Base-by-base conservation (phyloP, 225 moss, liverwort and hornwort species). In the Ulota crispa region DNA sequence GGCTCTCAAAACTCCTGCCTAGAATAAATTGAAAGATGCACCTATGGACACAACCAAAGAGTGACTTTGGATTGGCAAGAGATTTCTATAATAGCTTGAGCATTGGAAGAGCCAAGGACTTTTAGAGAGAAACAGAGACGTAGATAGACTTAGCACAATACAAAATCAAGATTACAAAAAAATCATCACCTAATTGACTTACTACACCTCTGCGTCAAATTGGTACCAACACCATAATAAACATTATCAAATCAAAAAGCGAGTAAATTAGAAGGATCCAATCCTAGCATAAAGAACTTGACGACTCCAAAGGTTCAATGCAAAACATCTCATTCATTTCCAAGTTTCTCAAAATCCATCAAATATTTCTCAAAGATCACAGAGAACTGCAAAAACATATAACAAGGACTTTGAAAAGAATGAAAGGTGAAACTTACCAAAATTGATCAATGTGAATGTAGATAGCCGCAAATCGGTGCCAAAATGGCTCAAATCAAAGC, bases 401-500 rank as follows among this genome's bases (percentile, higher is more conserved):
- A 10, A 76, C 15, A n/a, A 53, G 30, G n/a, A 71, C 21, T 32
- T 67, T 26, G 8, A 72, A 43, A 70, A 30, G 12, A 5, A 30
- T 24, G 4, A 28, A 69, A 37, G 56, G 8, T 11, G 18, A 75
- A 21, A 75, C 84, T 74, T 43, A 79, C 79, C 79, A 28, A 76
- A 65, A n/a, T 8, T 13, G 50, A 41, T 71, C 41, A 53, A 59
- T 16, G 30, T 13, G 43, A 39, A n/a, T 56, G 36, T 57, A 70
- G 15, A 9, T 20, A 32, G 67, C 27, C 30, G 27, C 16, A 20
- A 80, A 75, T 41, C 31, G 70, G 64, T 76, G 41, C 67, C 5
- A 59, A 71, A 78, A 52, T 52, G 54, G 37, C 71, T 70, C 71
- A 82, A 79, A 82, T 64, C 39, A 20, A 28, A 39, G 14, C 84